Evolutionary conservation across 2,329 filamentous ascomycete genomes (phyloP), one percentile per base, ranked within the genome.

Genomic region (Ciborinia camelliae): DNA sequence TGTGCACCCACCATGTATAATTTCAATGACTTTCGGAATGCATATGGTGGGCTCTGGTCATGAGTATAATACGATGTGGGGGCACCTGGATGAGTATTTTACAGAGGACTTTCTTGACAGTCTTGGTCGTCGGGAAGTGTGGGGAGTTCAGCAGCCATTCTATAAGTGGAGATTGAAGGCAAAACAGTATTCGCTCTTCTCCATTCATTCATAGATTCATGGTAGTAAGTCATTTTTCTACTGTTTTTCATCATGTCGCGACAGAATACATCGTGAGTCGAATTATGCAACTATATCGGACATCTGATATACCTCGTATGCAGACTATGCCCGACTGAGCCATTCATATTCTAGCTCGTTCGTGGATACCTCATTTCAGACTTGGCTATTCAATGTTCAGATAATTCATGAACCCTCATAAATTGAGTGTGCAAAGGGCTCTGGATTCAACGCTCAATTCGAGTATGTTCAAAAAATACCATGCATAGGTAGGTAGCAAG

Each of bases 1-100:
- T 88, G 86, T 69, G 66, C 65, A 10, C 32, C 58, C 20, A 72
- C 63, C 10, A 30, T 28, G n/a, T n/a, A 58, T 15, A 53, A 61
- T 37, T 23, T 47, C 32, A 37, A 51, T 18, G 30, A 37, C 4
- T 67, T 67, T 50, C 37, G 58, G 26, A n/a, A 55, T 20, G 43
- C 52, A 45, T 50, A 64, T 35, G 58, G 28, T n/a, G 61, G 43
- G 3, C 20, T 63, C 35, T 63, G 52, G 61, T 35, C 41, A 58
- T 54, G 26, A 57, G 30, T 57, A 14, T 26, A 26, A 63, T 30
- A n/a, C 5, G 20, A 30, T 30, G 8, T 23, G 2, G 28, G 12
- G 18, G 4, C 30, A 39, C 37, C 26, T 26, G 30, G 35, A 35
- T 41, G 37, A 28, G 41, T 26, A 20, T 9, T 12, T 26, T 10